phyloP scores from a whole-genome alignment of 2,329 filamentous ascomycete species.

The Paecilomyces sp. region DNA sequence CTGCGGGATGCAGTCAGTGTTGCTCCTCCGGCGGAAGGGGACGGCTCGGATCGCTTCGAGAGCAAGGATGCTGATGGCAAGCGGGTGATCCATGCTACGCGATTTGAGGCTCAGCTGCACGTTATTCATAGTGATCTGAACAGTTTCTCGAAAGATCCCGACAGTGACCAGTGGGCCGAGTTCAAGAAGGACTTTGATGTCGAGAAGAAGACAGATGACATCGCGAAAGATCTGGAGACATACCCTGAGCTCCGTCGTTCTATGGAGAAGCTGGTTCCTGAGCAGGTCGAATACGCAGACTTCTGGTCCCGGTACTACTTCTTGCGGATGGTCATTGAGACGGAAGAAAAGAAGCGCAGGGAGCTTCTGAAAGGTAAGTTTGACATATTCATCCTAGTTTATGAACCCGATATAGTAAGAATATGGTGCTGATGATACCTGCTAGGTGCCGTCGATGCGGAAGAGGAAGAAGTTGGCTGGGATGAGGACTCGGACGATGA shows the following conservation, averaged over 20 bases:
- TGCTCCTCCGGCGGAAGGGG: conserved; percentile 57
- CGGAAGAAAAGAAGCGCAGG: conserved; percentile 77
- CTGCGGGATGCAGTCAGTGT: conserved; percentile 85
- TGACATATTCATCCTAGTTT: neutral
- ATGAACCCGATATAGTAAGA: neutral
- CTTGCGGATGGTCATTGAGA: conserved; percentile 83
- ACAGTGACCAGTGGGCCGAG: conserved; percentile 62
- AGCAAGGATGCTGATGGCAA: conserved; percentile 85
- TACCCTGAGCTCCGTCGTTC: conserved; percentile 77
- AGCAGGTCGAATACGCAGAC: conserved; percentile 74
- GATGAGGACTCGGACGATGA: conserved; percentile 65
- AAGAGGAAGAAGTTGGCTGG: conserved; percentile 63
- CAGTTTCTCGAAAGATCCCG: conserved; percentile 75
- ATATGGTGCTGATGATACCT: neutral
- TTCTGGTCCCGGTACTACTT: conserved; percentile 98
- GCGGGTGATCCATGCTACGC: conserved; percentile 86
- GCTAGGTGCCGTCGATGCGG: conserved; percentile 43
- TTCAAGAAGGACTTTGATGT: conserved; percentile 73
- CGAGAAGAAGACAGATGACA: conserved; percentile 76
- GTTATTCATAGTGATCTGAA: conserved; percentile 83
- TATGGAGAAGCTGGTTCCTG: conserved; percentile 96
- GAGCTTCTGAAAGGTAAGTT: conserved; percentile 81
- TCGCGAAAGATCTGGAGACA: conserved; percentile 73
- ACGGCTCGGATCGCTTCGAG: conserved; percentile 65
- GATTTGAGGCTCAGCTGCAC: conserved; percentile 92